Evolutionary conservation across 2,329 filamentous ascomycete species (phyloP), one percentile per base, ranked within the genome.

Genomic region (Xenoacremonium recifei): DNA sequence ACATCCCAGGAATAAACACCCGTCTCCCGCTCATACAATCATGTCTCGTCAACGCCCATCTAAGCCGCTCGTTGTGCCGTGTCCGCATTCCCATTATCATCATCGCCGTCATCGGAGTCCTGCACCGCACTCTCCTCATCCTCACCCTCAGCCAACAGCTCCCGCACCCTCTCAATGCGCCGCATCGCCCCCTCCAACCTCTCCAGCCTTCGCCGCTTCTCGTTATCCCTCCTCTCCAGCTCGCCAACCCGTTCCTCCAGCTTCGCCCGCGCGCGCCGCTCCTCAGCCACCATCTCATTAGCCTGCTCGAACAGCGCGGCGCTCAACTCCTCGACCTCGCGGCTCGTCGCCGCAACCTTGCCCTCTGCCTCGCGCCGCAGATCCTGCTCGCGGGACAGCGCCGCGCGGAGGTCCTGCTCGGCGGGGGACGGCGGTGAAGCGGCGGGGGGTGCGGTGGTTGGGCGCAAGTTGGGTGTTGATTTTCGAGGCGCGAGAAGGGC

Each of bases 241-340:
- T 82, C 72, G 44, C 72, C 76, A 6, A 93, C 76, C 29, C 85
- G 70, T 61, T 85, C 81, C 67, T 90, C 85, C 18, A 93, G 72
- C 57, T 76, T 79, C 5, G 85, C 85, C 44, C 86, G 71, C 23
- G 84, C 85, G 42, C 80, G 76, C 32, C 88, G 72, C 71, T 93
- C 88, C 15, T 77, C 73, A 3, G 88, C 87, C 16, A 93, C 88
- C 88, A 93, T 93, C 67, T 90, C 82, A 62, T 93, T 93, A 38
- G 88, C 88, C 69, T 91, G 84, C 67, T 87, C 82, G 62, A 93
- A 93, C 40, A 93, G 69, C 37, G 77, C 78, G 16, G 79, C 84
- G 57, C 79, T 87, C 50, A 93, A 70, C 66, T 93, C 88, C 66
- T 92, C 88, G 16, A 92, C 77, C 69, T 93, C 88, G 11, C 71